Base-by-base conservation (phyloP, 108 stramenopile species). In the Bacterosira constricta region DNA sequence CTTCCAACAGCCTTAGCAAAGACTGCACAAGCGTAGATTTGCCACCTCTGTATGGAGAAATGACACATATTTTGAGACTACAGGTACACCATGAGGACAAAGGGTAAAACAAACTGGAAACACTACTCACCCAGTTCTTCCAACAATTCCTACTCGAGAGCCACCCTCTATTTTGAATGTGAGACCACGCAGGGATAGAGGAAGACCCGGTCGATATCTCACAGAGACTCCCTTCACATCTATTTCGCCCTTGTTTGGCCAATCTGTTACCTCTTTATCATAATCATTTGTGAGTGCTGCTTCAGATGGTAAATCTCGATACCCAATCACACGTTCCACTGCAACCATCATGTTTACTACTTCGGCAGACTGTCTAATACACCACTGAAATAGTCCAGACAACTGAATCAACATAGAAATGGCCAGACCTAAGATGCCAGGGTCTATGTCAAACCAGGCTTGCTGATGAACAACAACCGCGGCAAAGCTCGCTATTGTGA, bases 291-390 rank as follows among this genome's bases (percentile, higher is more conserved):
- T 52, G 25, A 91, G 83, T 15, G 87, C 76, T 9, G 87, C 93
- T 59, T 94, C 93, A 2, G 90, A 57, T 45, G 82, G 67, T 30
- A 94, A 39, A 25, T 90, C 66, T n/a, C 86, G 78, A 74, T 84
- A 94, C 25, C 63, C 88, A 15, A 86, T 63, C 7, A 94, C 90
- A 25, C 93, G 82, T 71, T 94, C 93, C 8, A 97, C 93, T 32
- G 89, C 82, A 47, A 97, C 92, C 91, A 99, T 96, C 41, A 92
- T 92, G 55, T 94, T 95, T 27, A 91, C 91, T 2, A 97, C 92
- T 75, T 97, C 96, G 6, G 97, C 96, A 45, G 65, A 71, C 61
- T 93, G 90, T 42, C 90, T 71, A 17, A 91, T 80, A 56, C 85
- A 83, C 90, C 90, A 94, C 42, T 88, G 93, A 69, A 94, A 91